A percentile compares a stretch with the other conserved stretches of the same genome.
Conservation (phyloP, 805 yeast genomes). For the Candida nanaspora region DNA sequence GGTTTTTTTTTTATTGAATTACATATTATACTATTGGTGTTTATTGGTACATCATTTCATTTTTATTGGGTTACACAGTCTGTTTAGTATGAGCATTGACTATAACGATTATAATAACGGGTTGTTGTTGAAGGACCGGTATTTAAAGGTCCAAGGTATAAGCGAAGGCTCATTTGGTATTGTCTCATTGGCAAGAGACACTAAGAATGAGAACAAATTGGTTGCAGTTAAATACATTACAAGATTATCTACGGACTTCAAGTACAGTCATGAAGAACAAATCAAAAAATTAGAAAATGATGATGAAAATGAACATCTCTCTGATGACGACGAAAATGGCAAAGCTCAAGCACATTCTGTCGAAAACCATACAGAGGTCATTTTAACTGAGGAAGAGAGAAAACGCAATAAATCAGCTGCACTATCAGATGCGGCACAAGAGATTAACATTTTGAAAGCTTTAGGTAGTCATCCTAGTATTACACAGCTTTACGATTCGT, state of each 20-base stretch:
- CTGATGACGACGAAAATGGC: constrained; percentile 9
- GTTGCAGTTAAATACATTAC: constrained; percentile 86
- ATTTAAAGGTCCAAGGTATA: constrained; percentile 62
- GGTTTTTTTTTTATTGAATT: background rate
- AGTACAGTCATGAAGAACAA: constrained; percentile 17
- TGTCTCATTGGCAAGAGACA: constrained; percentile 81
- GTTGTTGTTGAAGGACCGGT: constrained; percentile 52
- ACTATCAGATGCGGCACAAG: constrained; percentile 58
- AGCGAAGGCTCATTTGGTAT: constrained; percentile 93
- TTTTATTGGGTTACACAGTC: no score
- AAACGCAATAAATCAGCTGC: constrained; percentile 22
- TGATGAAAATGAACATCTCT: constrained; percentile 15
- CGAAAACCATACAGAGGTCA: constrained; percentile 3
- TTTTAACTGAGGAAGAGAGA: constrained; percentile 15
- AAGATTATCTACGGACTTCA: constrained; percentile 41
- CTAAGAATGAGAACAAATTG: constrained; percentile 33
- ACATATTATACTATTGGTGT: background rate
- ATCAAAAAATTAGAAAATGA: constrained; percentile 1
- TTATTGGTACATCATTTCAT: background rate
- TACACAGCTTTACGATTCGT: constrained; percentile 38
- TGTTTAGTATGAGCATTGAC: constrained; percentile 18
- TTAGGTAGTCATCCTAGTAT: constrained; percentile 50
- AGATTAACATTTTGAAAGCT: constrained; percentile 56
- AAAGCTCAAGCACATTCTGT: constrained; percentile 1
- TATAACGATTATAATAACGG: constrained; percentile 25